Percentiles rank a stretch among this genome's conserved stretches.
Conservation (phyloP, 768 basidiomycete genomes). For the Macrocybe gigantea region DNA sequence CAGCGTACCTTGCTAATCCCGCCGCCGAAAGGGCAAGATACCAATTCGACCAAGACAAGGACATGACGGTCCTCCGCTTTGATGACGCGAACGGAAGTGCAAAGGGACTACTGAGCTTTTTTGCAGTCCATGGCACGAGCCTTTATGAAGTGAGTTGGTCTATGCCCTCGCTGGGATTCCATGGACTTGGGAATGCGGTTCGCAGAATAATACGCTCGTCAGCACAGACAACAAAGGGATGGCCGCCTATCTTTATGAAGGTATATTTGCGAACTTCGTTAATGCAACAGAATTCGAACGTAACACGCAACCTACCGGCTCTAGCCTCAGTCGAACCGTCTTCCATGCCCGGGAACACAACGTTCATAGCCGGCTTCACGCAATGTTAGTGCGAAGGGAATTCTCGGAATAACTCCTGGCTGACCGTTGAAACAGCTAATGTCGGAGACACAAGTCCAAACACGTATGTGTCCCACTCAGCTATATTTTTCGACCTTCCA, state of each 20-base stretch:
- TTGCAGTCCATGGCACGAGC: constrained; percentile 76
- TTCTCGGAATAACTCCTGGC: constrained; percentile 1
- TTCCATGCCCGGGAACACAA: constrained; percentile 60
- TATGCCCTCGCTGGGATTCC: not conserved
- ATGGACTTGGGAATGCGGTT: constrained; percentile 3
- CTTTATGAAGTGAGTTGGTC: constrained; percentile 53
- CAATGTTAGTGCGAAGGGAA: constrained; percentile 40
- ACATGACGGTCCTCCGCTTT: constrained; percentile 62
- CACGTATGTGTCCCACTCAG: constrained; percentile 42
- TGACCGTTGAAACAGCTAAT: constrained; percentile 44
- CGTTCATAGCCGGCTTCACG: constrained; percentile 70
- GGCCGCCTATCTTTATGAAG: constrained; percentile 76
- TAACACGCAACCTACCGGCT: not conserved
- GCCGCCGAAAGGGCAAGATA: constrained; percentile 62
- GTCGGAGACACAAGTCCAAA: constrained; percentile 80
- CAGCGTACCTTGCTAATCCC: constrained; percentile 74
- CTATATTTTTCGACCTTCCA: not conserved
- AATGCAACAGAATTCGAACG: constrained; percentile 1
- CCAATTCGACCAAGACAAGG: constrained; percentile 69
- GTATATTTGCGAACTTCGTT: constrained; percentile 25
- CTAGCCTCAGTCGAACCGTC: constrained; percentile 59
- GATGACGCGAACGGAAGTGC: constrained; percentile 52
- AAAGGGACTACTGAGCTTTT: constrained; percentile 68
- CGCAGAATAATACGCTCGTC: constrained; percentile 76
- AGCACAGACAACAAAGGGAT: constrained; percentile 84